phyloP scores from a whole-genome alignment of 2,329 filamentous ascomycete species.

The Biscogniauxia marginata region DNA sequence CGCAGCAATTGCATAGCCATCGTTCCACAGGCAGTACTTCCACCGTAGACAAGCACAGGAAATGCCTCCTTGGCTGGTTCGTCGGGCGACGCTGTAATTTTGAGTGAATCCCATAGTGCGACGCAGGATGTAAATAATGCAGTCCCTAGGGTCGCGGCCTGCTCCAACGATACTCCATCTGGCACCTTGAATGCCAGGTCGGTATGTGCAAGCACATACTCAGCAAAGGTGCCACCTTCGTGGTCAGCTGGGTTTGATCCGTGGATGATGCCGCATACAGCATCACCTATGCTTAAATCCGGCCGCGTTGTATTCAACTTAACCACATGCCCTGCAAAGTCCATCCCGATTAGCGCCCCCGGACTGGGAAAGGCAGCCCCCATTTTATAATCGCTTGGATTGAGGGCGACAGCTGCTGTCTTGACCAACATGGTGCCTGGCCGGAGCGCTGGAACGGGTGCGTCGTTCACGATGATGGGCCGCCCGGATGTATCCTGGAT shows the following conservation, averaged over 20 bases:
- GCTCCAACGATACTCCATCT: not conserved
- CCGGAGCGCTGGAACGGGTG: not conserved
- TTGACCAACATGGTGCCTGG: not conserved
- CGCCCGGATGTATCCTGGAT: not conserved
- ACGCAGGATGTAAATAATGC: not conserved
- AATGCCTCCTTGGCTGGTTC: not conserved
- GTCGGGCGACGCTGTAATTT: not conserved
- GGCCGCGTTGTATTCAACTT: not conserved
- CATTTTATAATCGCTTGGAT: not conserved
- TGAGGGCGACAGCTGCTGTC: not conserved
- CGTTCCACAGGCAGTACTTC: not conserved
- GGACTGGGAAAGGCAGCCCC: not conserved
- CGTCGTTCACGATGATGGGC: not conserved
- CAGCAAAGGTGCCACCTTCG: not conserved
- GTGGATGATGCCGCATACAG: not conserved
- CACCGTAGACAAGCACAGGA: not conserved
- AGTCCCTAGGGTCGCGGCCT: not conserved
- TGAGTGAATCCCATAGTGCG: not conserved
- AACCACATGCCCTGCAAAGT: not conserved
- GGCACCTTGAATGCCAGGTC: not conserved
- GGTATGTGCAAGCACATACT: not conserved
- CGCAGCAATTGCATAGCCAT: not conserved
- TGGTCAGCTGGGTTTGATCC: not conserved
- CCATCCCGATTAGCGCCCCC: not conserved
- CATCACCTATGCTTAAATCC: not conserved